Conservation (phyloP, 2,329 filamentous ascomycete genomes). For the Sphaerulina populicola region DNA sequence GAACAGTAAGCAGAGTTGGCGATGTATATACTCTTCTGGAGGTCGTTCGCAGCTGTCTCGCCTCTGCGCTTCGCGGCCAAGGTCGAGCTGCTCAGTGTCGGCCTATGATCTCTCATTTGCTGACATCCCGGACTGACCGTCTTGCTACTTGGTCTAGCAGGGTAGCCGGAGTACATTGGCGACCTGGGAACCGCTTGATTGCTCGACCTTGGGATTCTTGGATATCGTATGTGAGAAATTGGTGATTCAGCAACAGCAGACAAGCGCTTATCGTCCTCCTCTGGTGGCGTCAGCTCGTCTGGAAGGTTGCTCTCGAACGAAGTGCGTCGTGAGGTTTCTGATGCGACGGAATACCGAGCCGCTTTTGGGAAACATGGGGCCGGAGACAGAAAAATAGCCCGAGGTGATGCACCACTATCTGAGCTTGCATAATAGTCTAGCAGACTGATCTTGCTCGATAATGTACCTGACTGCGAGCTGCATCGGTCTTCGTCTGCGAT, state of each 20-base stretch:
- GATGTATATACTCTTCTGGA: conserved; percentile 34
- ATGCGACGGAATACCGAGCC: conserved; percentile 14
- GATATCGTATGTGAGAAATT: conserved; percentile 40
- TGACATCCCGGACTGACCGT: conserved; percentile 10
- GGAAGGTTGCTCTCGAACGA: conserved; percentile 41
- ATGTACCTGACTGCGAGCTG: conserved; percentile 5
- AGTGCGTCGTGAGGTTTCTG: conserved; percentile 34
- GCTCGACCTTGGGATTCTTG: conserved; percentile 41
- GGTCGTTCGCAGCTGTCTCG: conserved; percentile 30
- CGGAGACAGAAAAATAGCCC: conserved; percentile 18
- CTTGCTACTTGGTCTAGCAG: background rate
- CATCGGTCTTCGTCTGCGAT: background rate
- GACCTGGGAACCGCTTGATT: conserved; percentile 41
- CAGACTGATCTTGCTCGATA: conserved; percentile 15
- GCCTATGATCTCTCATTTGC: conserved; percentile 10
- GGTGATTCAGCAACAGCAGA: conserved; percentile 40
- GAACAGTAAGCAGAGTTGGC: conserved; percentile 14
- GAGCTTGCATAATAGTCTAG: conserved; percentile 30
- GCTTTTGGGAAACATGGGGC: conserved; percentile 23
- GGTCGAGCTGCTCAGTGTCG: conserved; percentile 25
- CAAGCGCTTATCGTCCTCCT: conserved; percentile 38
- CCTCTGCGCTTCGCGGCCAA: conserved; percentile 35
- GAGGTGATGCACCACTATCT: conserved; percentile 23
- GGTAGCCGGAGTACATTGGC: conserved; percentile 11
- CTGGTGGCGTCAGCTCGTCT: conserved; percentile 41